Conservation (phyloP, 305 asterid genomes). For the Coffea humblotiana region DNA sequence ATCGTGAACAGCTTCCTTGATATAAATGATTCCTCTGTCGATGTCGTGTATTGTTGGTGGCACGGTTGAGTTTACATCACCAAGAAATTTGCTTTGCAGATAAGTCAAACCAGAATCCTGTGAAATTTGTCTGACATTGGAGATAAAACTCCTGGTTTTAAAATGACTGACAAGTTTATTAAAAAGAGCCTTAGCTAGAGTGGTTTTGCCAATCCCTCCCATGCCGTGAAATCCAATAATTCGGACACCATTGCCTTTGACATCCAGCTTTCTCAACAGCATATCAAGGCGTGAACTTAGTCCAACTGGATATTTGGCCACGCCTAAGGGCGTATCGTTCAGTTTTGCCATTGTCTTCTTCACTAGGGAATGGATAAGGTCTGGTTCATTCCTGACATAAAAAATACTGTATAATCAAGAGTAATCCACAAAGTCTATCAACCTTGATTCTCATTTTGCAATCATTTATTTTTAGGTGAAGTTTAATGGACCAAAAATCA, state of each 20-base stretch:
- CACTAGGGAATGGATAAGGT: slow-evolving; percentile 22
- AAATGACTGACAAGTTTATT: slow-evolving; percentile 25
- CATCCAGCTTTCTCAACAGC: slow-evolving; percentile 22
- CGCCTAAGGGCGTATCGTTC: slow-evolving; percentile 32
- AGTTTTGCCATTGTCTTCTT: slow-evolving; percentile 17
- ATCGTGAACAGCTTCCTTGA: slow-evolving; percentile 12
- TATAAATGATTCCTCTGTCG: neutral
- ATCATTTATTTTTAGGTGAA: neutral
- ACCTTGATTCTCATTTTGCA: neutral
- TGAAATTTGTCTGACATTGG: slow-evolving; percentile 28
- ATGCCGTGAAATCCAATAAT: slow-evolving; percentile 31
- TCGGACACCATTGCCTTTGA: slow-evolving; percentile 17
- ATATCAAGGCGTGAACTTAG: slow-evolving; percentile 15
- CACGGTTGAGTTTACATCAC: slow-evolving; percentile 15
- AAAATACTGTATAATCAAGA: neutral
- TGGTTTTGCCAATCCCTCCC: slow-evolving; percentile 39
- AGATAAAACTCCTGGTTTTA: slow-evolving; percentile 26
- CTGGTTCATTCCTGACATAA: slow-evolving; percentile 24
- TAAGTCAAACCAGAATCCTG: slow-evolving; percentile 16
- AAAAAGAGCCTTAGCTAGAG: slow-evolving; percentile 28
- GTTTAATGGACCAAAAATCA: too few relatives aligned
- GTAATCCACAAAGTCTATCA: too few relatives aligned
- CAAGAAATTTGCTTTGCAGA: slow-evolving; percentile 28
- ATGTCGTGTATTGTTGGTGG: neutral
- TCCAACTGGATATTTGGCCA: slow-evolving; percentile 35